Base-by-base conservation (phyloP, 768 basidiomycete species). In the Boletus sp. region DNA sequence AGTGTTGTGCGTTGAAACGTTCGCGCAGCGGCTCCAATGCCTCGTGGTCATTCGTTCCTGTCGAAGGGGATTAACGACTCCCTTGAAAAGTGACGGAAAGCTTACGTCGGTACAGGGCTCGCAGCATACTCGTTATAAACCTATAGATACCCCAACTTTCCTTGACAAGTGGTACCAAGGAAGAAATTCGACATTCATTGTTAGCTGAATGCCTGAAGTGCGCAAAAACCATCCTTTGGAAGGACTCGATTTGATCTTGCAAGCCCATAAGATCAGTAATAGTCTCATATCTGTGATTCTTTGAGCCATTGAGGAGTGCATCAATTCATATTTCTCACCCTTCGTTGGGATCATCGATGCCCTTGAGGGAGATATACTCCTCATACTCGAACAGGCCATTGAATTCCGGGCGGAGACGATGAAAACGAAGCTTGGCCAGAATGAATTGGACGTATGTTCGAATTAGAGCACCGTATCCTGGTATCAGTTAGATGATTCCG, bases 141-240 rank as follows among this genome's bases (percentile, higher is more conserved):
- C 93, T 83, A 73, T 99, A 99, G 54, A 99, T 99, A 35, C 96
- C 96, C 85, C 95, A 99, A 63, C 93, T 96, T 74, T 99, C 97
- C 73, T 99, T 99, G 51, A 99, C 97, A 13, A 98, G 80, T 23
- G 97, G 96, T 2, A 99, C 97, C 45, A 99, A 76, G 2, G 97
- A 79, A 33, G 95, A 96, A 56, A 99, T 99, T 29, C 95, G 87
- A 71, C 95, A 97, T 73, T 99, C 97, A 60, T 99, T 99, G 68
- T 97, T 98, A 44, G 84, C 77, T 17, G 93, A 93, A 57, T 88
- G 83, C 51, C 85, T 80, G 77, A 99, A 98, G 72, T 94, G 90
- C 9, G 95, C 86, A 67, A 99, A 98, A 54, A 98, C 87, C 78
- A 96, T 88, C 73, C 94, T 94, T 68, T 99, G 95, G 77, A 99